These are phyloP conservation scores for Penicillium sp. DNA, from an alignment of 2,329 filamentous ascomycete species.

Conservation along the genomic window DNA sequence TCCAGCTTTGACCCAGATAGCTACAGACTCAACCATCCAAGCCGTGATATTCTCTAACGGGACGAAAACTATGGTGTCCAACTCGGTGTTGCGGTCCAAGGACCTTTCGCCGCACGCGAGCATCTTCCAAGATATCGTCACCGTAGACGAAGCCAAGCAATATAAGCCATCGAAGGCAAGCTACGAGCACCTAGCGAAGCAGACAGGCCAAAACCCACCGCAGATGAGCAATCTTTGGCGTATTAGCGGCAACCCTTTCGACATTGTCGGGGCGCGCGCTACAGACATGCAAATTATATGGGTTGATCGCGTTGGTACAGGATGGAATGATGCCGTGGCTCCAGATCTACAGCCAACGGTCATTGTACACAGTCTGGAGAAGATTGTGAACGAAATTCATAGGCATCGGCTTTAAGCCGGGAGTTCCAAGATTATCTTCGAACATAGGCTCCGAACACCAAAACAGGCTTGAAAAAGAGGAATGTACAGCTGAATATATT, in stretches of 20 bases:
- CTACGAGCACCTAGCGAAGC: slow-evolving; percentile 59
- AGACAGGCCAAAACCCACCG: slow-evolving; percentile 47
- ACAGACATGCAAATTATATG: slow-evolving; percentile 64
- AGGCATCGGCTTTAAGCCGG: slow-evolving; percentile 10
- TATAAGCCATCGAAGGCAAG: slow-evolving; percentile 66
- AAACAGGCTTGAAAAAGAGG: slow-evolving; percentile 6
- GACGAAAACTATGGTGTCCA: slow-evolving; percentile 60
- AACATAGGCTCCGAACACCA: not conserved
- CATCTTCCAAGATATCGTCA: slow-evolving; percentile 57
- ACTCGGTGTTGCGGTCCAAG: slow-evolving; percentile 58
- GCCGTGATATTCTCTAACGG: slow-evolving; percentile 71
- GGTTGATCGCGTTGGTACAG: slow-evolving; percentile 62
- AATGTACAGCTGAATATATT: slow-evolving; percentile 47
- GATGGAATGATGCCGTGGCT: slow-evolving; percentile 64
- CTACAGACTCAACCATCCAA: slow-evolving; percentile 43
- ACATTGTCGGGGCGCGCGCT: slow-evolving; percentile 62
- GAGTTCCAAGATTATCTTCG: not conserved
- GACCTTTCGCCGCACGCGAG: slow-evolving; percentile 51
- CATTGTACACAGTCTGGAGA: slow-evolving; percentile 56
- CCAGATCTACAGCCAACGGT: slow-evolving; percentile 52
- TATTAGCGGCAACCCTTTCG: slow-evolving; percentile 71
- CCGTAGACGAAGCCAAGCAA: slow-evolving; percentile 57
- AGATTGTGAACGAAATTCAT: slow-evolving; percentile 50
- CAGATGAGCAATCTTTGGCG: slow-evolving; percentile 60
- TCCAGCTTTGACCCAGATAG: slow-evolving; percentile 52